phyloP scores from a whole-genome alignment of 2,329 filamentous ascomycete genomes.

The Aspergillus brunneoviolaceus region DNA sequence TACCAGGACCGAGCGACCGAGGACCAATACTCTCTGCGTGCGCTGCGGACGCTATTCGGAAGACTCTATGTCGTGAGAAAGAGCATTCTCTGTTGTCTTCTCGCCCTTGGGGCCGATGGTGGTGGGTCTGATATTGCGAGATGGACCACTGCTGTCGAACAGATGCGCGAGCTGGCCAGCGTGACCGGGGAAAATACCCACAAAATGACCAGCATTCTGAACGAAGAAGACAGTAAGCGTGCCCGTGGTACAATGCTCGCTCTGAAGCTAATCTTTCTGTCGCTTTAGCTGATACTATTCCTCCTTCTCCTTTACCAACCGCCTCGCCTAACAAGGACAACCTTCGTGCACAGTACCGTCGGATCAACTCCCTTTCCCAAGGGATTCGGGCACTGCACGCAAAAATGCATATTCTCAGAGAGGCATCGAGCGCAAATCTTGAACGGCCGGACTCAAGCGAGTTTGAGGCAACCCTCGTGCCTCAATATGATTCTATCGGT shows the following conservation, averaged over 20 bases:
- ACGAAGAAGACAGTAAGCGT: slow-evolving; percentile 73
- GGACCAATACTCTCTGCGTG: slow-evolving; percentile 73
- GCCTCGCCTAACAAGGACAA: slow-evolving; percentile 75
- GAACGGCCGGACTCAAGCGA: slow-evolving; percentile 71
- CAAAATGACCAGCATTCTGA: slow-evolving; percentile 67
- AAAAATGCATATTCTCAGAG: slow-evolving; percentile 86
- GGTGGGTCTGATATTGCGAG: slow-evolving; percentile 72
- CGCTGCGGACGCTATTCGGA: slow-evolving; percentile 76
- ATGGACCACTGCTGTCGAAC: slow-evolving; percentile 76
- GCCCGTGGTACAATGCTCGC: not conserved
- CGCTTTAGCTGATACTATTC: slow-evolving; percentile 40
- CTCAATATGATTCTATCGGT: slow-evolving; percentile 93
- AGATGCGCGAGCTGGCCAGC: slow-evolving; percentile 65
- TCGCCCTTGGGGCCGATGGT: slow-evolving; percentile 81
- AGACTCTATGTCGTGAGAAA: slow-evolving; percentile 79
- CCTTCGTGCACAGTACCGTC: slow-evolving; percentile 81
- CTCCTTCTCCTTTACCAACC: slow-evolving; percentile 61
- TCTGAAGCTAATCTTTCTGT: slow-evolving; percentile 15
- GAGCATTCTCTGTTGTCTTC: slow-evolving; percentile 81
- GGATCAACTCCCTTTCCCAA: slow-evolving; percentile 82
- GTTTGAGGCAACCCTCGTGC: slow-evolving; percentile 73
- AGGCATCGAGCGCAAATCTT: slow-evolving; percentile 79
- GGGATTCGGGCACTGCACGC: slow-evolving; percentile 90
- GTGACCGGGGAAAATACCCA: slow-evolving; percentile 63
- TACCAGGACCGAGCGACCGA: slow-evolving; percentile 68